Evolutionary conservation across 202 grass and related monocot species (phyloP).

Genomic region (Carex arenaria): DNA sequence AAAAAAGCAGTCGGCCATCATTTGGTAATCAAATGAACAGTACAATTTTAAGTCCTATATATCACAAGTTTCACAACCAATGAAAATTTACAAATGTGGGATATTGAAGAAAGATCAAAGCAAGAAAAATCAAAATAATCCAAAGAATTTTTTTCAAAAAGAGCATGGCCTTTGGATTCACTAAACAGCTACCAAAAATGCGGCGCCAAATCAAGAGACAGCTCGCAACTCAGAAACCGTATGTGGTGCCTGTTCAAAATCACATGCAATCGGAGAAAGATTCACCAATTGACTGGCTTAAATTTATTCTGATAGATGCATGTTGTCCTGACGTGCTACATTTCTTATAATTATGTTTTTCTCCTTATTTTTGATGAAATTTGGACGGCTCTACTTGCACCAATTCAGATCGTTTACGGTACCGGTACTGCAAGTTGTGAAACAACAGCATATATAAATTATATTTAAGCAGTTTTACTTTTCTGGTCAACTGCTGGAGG

Average conservation of each 20-base stretch:
- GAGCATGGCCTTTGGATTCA: constrained; percentile 2
- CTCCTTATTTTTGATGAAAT: neutral
- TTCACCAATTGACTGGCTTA: neutral
- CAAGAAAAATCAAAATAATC: neutral
- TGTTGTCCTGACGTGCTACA: neutral
- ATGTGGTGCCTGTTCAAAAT: neutral
- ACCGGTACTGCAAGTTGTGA: neutral
- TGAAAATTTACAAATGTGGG: neutral
- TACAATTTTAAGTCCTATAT: neutral
- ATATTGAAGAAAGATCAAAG: neutral
- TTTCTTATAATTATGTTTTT: neutral
- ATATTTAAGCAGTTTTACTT: too few relatives aligned
- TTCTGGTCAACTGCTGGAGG: too few relatives aligned
- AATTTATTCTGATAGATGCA: neutral
- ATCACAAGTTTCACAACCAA: neutral
- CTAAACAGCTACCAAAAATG: neutral
- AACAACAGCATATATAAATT: neutral
- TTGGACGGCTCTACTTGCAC: neutral
- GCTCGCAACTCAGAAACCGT: neutral
- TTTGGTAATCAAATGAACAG: too few relatives aligned
- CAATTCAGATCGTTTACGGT: neutral
- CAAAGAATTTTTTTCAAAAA: neutral
- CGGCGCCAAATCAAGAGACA: neutral
- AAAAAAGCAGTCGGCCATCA: neutral
- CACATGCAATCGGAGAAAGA: neutral